Base-by-base conservation (phyloP, 257 asterid species). In the Parsonsia alboflavescens region DNA sequence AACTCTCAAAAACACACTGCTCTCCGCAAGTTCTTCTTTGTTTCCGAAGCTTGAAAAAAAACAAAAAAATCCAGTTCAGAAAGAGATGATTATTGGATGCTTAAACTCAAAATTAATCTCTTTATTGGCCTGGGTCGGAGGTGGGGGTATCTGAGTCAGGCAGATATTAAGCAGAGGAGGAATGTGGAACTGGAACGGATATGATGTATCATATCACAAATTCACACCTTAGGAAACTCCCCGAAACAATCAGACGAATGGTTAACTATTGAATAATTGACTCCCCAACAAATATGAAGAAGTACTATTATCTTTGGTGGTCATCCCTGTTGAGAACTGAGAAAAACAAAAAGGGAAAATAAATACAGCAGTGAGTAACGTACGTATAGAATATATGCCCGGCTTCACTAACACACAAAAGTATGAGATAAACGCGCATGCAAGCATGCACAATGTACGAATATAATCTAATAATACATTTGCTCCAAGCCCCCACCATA, bases 401-500 rank as follows among this genome's bases (percentile, higher is more conserved):
- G 72, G 61, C 28, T 49, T 73, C 46, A 73, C 53, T 56, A 73
- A 26, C 80, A 76, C 78, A 72, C 86, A 78, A 72, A 80, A 73
- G 50, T 78, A 83, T 68, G 80, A 80, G 77, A 76, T 58, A 33
- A 71, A 33, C 71, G 77, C 82, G 84, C 86, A 80, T 80, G 86
- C 86, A 74, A 80, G 86, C 84, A 77, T 80, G 86, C 81, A 66
- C 46, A 33, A 41, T 41, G 2, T 62, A 48, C 73, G 58, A 54
- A 59, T 69, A 77, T 80, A 80, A 74, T 77, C 44, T 74, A 53
- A 59, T 59, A 49, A 66, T 70, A 69, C 76, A 66, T 71, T 33
- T 33, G 75, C 80, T 53, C 57, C 22, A 58, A 26, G 48, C 52
- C 36, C 66, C 72, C 77, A 76, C 76, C 74, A 65, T 46, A 65